Percentiles rank a stretch among this genome's conserved stretches.
Evolutionary conservation across 2,329 filamentous ascomycete genomes (phyloP).

Genomic region (Clarireedia sp.): DNA sequence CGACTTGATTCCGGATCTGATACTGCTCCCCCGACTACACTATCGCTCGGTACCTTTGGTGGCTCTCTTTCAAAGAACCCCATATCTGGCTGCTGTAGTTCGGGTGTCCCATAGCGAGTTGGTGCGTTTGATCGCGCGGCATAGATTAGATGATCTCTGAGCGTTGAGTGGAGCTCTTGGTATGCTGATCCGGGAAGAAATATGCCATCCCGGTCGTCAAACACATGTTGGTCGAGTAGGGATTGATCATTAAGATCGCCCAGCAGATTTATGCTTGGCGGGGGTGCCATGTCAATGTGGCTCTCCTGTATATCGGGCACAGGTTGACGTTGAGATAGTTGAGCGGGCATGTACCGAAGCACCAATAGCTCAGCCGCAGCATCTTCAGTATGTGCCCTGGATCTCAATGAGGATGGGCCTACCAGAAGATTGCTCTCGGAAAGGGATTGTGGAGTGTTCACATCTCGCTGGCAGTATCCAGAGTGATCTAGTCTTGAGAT

Average conservation of each 20-base stretch:
- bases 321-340: neutral
- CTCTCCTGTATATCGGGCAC: neutral
- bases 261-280: neutral
- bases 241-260: neutral
- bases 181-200: conserved; percentile 41
- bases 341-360: conserved; percentile 8
- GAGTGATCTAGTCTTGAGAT: too few relatives aligned
- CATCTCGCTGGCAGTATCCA: too few relatives aligned
- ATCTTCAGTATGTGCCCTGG: conserved; percentile 9
- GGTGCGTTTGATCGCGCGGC: conserved; percentile 35
- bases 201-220: conserved; percentile 30
- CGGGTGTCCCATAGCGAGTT: conserved; percentile 27
- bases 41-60: neutral
- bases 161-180: conserved; percentile 38
- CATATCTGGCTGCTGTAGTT: conserved; percentile 9
- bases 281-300: neutral
- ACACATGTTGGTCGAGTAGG: conserved; percentile 6
- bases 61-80: neutral
- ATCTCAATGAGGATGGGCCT: neutral
- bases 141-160: conserved; percentile 38
- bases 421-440: too few relatives aligned
- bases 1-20: conserved; percentile 14
- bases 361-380: conserved; percentile 15
- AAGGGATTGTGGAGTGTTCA: too few relatives aligned
- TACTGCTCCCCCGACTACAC: neutral